Conservation (phyloP, 208 protist genomes). For the Trypanosomatidae sp. region DNA sequence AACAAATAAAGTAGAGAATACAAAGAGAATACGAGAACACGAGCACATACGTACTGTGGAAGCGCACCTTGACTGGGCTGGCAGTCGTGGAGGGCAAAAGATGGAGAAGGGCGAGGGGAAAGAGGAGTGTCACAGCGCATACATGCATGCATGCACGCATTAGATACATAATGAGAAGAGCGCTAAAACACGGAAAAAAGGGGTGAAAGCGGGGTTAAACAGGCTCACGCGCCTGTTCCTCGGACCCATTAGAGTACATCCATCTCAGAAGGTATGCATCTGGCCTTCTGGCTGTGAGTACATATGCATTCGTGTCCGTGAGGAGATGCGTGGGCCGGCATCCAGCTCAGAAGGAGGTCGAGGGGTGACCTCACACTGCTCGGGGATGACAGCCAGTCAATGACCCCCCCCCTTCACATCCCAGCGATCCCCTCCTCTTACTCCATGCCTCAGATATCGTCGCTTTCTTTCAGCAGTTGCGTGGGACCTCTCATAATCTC, state of each 20-base stretch:
- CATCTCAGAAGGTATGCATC: neutral
- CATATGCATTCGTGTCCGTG: neutral
- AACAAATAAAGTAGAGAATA: too few relatives aligned
- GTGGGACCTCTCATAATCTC: conserved; percentile 22
- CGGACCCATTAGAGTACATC: neutral
- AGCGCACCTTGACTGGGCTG: too few relatives aligned
- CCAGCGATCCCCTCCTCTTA: neutral
- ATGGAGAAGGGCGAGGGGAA: neutral
- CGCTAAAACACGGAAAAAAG: neutral
- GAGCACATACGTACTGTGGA: too few relatives aligned
- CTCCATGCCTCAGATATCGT: conserved; percentile 4
- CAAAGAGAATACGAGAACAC: too few relatives aligned
- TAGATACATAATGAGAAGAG: neutral
- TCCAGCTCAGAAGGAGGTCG: neutral
- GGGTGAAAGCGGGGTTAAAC: too few relatives aligned
- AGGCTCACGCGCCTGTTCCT: neutral
- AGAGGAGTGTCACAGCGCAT: neutral
- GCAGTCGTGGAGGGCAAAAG: neutral
- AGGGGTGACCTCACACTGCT: neutral
- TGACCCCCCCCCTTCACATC: neutral
- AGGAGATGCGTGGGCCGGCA: neutral
- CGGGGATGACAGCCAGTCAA: neutral
- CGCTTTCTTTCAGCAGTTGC: conserved; percentile 5
- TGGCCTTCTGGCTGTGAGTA: neutral
- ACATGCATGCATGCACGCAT: neutral